These are phyloP conservation scores for Delonix regia DNA, from an alignment of 306 rosid species.

Conservation along the genomic window DNA sequence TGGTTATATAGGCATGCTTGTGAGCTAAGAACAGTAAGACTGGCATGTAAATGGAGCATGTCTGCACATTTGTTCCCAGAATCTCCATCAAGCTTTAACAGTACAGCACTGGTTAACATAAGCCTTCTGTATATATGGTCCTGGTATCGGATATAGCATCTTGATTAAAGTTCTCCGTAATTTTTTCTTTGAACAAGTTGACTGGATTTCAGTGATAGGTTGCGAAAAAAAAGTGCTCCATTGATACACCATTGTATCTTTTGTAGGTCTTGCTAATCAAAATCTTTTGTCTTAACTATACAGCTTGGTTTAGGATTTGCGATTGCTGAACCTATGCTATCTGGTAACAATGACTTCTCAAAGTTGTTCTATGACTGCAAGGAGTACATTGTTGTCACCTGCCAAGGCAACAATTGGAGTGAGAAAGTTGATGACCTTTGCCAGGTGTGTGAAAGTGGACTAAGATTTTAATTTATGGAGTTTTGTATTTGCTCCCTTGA, in stretches of 20 bases:
- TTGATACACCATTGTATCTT: slow-evolving; percentile 6
- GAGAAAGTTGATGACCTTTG: slow-evolving; percentile 83
- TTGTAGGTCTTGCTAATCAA: slow-evolving; percentile 41
- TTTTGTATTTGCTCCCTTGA: slow-evolving; percentile 2
- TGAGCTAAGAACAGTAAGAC: slow-evolving; percentile 11
- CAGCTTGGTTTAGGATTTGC: slow-evolving; percentile 90
- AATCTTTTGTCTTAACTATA: slow-evolving; percentile 41
- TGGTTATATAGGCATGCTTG: slow-evolving; percentile 21
- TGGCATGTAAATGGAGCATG: neutral
- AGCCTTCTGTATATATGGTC: slow-evolving; percentile 2
- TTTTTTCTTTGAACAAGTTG: slow-evolving; percentile 1
- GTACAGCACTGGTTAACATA: neutral
- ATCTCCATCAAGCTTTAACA: neutral
- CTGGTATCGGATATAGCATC: slow-evolving; percentile 1
- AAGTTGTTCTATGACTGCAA: slow-evolving; percentile 85
- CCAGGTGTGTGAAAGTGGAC: slow-evolving; percentile 57
- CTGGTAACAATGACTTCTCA: slow-evolving; percentile 55
- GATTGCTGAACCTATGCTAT: slow-evolving; percentile 68
- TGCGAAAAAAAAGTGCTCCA: neutral
- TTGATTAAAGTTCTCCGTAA: neutral
- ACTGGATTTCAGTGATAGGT: slow-evolving; percentile 12
- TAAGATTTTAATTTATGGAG: slow-evolving; percentile 26
- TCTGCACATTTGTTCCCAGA: slow-evolving; percentile 15
- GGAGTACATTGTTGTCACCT: slow-evolving; percentile 58
- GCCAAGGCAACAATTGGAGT: slow-evolving; percentile 60